These are phyloP conservation scores for Friedmanniomyces endolithicus DNA, from an alignment of 495 filamentous ascomycete species.

Conservation along the genomic window DNA sequence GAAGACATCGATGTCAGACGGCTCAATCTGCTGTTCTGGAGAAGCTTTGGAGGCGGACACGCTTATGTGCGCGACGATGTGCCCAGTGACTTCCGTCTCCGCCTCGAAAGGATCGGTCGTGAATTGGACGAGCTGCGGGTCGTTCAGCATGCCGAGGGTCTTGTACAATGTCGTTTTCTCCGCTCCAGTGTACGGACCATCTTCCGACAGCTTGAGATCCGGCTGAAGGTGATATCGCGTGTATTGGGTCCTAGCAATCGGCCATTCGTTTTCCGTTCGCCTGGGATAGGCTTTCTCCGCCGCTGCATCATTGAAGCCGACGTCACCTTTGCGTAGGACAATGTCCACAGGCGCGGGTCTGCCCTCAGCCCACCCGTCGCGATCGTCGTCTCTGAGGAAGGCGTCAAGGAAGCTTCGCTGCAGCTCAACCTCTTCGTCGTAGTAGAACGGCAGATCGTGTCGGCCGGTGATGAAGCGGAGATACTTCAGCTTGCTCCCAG, in stretches of 20 bases:
- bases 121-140: constrained; percentile 40
- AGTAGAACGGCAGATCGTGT: constrained; percentile 63
- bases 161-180: constrained; percentile 38
- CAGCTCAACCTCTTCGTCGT: constrained; percentile 48
- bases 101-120: constrained; percentile 39
- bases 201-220: constrained; percentile 27
- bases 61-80: constrained; percentile 49
- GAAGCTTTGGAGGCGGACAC: constrained; percentile 41
- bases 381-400: constrained; percentile 53
- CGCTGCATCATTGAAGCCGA: constrained; percentile 49
- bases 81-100: constrained; percentile 50
- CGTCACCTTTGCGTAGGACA: constrained; percentile 47
- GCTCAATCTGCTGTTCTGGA: constrained; percentile 16
- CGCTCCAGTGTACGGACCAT: constrained; percentile 4
- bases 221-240: constrained; percentile 42
- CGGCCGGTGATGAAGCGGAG: constrained; percentile 55
- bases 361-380: constrained; percentile 43
- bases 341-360: constrained; percentile 45
- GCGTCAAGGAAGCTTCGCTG: constrained; percentile 55
- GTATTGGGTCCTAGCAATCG: constrained; percentile 49
- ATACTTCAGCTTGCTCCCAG: constrained; percentile 51
- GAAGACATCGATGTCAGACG: constrained; percentile 53
- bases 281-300: constrained; percentile 33
- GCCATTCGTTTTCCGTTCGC: constrained; percentile 45
- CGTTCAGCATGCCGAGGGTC: constrained; percentile 40